Conservation (phyloP, 495 filamentous ascomycete species). For the Penicillium angulare region DNA sequence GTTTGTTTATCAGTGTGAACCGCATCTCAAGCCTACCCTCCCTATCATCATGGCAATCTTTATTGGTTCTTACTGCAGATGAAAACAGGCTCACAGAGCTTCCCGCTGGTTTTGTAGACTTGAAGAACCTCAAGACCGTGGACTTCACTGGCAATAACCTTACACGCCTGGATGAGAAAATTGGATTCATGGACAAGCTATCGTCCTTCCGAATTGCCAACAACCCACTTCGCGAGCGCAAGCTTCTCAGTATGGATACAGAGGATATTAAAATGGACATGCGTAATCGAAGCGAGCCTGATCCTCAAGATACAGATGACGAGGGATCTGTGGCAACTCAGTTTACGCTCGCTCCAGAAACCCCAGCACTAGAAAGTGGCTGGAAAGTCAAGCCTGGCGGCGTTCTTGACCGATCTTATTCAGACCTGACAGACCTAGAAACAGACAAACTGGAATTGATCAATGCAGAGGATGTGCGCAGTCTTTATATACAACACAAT, state of each 20-base stretch:
- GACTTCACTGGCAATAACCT: slow-evolving; percentile 86
- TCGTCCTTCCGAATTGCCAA: slow-evolving; percentile 70
- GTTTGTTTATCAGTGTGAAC: slow-evolving; percentile 73
- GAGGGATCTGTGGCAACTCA: slow-evolving; percentile 46
- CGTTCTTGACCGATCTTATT: slow-evolving; percentile 69
- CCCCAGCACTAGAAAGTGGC: slow-evolving; percentile 27
- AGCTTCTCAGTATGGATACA: slow-evolving; percentile 73
- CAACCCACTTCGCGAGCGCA: slow-evolving; percentile 86
- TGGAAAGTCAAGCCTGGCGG: slow-evolving; percentile 72
- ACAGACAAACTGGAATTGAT: slow-evolving; percentile 46
- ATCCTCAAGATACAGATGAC: slow-evolving; percentile 41
- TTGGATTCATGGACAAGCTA: slow-evolving; percentile 78
- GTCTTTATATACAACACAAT: slow-evolving; percentile 74
- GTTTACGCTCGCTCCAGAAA: slow-evolving; percentile 45
- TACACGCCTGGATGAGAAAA: slow-evolving; percentile 66
- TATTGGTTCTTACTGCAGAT: slow-evolving; percentile 71
- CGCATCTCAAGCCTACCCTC: slow-evolving; percentile 69
- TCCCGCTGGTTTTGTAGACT: slow-evolving; percentile 67
- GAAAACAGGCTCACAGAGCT: slow-evolving; percentile 75
- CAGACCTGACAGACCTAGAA: slow-evolving; percentile 52
- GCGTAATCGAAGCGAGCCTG: slow-evolving; percentile 64
- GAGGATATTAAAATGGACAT: slow-evolving; percentile 81
- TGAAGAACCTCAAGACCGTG: slow-evolving; percentile 65
- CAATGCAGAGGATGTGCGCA: slow-evolving; percentile 44
- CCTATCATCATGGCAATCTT: slow-evolving; percentile 65